Evolutionary conservation across 1,139 yeast genomes (phyloP).

Genomic region (Magnusiomyces tetraspermus): DNA sequence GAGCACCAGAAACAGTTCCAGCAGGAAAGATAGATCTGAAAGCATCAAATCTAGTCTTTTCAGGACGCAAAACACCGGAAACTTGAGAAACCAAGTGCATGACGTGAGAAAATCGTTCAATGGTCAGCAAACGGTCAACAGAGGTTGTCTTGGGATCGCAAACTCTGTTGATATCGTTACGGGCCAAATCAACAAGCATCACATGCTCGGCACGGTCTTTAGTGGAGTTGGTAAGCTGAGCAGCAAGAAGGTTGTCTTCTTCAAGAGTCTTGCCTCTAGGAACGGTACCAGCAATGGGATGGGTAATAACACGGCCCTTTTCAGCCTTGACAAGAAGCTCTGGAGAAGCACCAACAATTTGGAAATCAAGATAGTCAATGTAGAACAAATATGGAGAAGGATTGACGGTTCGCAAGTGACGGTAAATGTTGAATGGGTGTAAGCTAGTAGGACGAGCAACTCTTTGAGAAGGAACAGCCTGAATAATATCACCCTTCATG

Average conservation of each 20-base stretch:
- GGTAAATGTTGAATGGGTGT: constrained; percentile 93
- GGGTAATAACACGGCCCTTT: constrained; percentile 71
- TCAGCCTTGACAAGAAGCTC: constrained; percentile 84
- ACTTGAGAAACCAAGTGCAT: constrained; percentile 95
- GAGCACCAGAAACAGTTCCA: constrained; percentile 97
- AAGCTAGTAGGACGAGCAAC: constrained; percentile 89
- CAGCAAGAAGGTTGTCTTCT: constrained; percentile 81
- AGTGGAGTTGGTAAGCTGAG: constrained; percentile 59
- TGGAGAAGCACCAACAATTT: constrained; percentile 94
- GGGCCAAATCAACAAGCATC: constrained; percentile 93
- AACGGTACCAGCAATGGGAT: constrained; percentile 96
- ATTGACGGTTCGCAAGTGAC: constrained; percentile 88
- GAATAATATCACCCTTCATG: constrained; percentile 84
- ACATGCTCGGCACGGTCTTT: constrained; percentile 97
- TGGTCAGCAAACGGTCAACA: constrained; percentile 80
- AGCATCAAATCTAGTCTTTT: constrained; percentile 87
- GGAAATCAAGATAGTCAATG: constrained; percentile 84
- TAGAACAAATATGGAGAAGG: constrained; percentile 96
- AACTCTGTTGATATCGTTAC: constrained; percentile 91
- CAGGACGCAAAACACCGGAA: constrained; percentile 77
- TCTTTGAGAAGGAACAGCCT: constrained; percentile 96
- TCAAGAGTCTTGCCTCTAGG: constrained; percentile 81
- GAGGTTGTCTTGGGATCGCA: constrained; percentile 76
- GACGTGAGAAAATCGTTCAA: constrained; percentile 94
- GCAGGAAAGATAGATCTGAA: constrained; percentile 97